phyloP scores from a whole-genome alignment of 2,329 filamentous ascomycete species.

The Talaromyces sp. region DNA sequence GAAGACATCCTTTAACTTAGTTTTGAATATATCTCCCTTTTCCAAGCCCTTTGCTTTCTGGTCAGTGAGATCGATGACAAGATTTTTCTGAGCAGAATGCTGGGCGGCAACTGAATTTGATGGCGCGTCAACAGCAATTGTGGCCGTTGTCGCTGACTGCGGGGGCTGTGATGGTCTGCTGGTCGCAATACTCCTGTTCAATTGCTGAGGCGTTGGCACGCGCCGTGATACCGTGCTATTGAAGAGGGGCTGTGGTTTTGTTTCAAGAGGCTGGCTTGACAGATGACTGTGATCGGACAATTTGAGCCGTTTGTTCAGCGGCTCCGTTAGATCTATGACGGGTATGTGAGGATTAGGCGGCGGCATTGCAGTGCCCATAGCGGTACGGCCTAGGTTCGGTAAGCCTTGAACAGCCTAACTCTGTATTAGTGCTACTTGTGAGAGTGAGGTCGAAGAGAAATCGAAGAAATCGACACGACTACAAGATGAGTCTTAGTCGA shows the following conservation, averaged over 20 bases:
- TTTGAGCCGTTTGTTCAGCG: neutral
- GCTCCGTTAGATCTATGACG: neutral
- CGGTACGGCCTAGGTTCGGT: neutral
- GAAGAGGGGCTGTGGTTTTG: neutral
- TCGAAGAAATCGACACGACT: neutral
- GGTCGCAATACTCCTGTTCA: neutral
- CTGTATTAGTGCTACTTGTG: neutral
- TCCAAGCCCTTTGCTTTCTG: neutral
- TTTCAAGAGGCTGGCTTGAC: neutral
- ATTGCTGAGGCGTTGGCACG: neutral
- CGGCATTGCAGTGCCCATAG: neutral
- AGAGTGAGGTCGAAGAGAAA: neutral
- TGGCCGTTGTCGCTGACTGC: neutral
- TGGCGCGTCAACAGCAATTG: neutral
- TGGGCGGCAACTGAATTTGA: neutral
- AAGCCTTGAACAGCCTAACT: neutral
- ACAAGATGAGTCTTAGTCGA: neutral
- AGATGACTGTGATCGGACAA: neutral
- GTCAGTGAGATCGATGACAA: neutral
- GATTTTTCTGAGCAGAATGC: neutral
- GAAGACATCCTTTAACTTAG: constrained; percentile 40
- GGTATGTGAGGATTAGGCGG: neutral
- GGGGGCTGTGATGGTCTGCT: neutral
- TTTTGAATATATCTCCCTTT: constrained; percentile 2
- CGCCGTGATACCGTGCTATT: neutral